Evolutionary conservation across 192 early-diverging fungal species (phyloP), one percentile per base, ranked within the genome.

Genomic region (Backusella sp.): DNA sequence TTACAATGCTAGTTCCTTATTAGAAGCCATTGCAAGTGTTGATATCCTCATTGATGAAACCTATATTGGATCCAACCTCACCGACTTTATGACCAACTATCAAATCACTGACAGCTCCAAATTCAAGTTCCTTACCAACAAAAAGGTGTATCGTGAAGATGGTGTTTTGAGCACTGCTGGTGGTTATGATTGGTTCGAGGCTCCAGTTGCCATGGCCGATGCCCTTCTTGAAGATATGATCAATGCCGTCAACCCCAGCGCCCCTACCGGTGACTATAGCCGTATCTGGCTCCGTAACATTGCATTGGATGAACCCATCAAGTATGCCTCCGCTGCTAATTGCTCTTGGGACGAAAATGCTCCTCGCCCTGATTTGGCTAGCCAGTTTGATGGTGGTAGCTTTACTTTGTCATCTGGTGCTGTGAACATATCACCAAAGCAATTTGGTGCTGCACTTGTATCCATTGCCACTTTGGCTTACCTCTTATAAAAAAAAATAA

Each of bases 41-140:
- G 91, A 93, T 52, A 84, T 92, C 37, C 56, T 92, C 14, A 90
- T 94, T 69, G 92, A 93, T 83, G 91, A 92, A 83, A 90, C 90
- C 46, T 86, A 84, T 42, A 76, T 82, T n/a, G 83, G 72, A n/a
- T 77, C 77, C 69, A 77, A 73, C 65, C 82, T 90, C 56, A 69
- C 37, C 6, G 84, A 82, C 19, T 79, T 94, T 79, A 82, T 89
- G 68, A 81, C 69, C 11, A 88, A 88, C 79, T 94, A 90, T 74
- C 76, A 83, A 26, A 74, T 93, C 62, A 72, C 73, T 11, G 66
- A 78, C 26, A 77, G 75, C 46, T 66, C 72, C 44, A 70, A 79
- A 21, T 91, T 85, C 81, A 89, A 91, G 83, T 94, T 92, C 83
- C 70, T 90, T 59, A 81, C 86, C 36, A 87, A 90, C 72, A 81